phyloP scores from a whole-genome alignment of 1,284 basidiomycete species.

The Taiwanofungus camphoratus region DNA sequence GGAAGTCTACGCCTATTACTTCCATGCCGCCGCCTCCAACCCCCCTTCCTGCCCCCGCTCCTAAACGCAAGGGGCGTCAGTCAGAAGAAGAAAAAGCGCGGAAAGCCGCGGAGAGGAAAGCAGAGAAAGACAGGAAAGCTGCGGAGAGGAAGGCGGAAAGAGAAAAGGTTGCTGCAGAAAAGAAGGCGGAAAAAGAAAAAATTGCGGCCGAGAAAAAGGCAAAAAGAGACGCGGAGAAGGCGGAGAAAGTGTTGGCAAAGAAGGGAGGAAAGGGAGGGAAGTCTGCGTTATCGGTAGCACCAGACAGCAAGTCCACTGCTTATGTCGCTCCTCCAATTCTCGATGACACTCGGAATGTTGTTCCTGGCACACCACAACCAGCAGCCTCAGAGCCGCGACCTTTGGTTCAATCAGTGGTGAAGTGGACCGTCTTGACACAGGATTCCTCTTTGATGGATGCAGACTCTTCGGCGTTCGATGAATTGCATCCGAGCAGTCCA shows the following conservation, averaged over 20 bases:
- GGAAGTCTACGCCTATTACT: background rate
- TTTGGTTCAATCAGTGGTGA: slow-evolving; percentile 10
- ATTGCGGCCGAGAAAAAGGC: slow-evolving; percentile 17
- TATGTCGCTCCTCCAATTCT: slow-evolving; percentile 1
- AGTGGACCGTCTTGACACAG: slow-evolving; percentile 21
- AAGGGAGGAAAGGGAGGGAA: slow-evolving; percentile 15
- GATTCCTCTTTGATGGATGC: slow-evolving; percentile 16
- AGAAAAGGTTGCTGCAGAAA: slow-evolving; percentile 17
- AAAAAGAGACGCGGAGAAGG: slow-evolving; percentile 15
- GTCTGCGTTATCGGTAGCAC: background rate
- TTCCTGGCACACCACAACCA: background rate
- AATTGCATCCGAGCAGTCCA: slow-evolving; percentile 35
- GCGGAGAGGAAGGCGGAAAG: slow-evolving; percentile 24
- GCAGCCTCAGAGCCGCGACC: background rate
- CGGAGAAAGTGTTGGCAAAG: slow-evolving; percentile 15
- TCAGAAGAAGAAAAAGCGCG: slow-evolving; percentile 27
- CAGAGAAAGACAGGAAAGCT: slow-evolving; percentile 21
- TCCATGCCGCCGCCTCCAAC: slow-evolving; percentile 6
- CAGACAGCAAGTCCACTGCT: too few species aligned
- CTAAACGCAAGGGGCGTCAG: slow-evolving; percentile 21
- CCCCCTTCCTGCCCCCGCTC: slow-evolving; percentile 13
- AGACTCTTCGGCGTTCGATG: slow-evolving; percentile 30
- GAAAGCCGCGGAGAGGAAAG: slow-evolving; percentile 24
- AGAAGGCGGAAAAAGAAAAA: slow-evolving; percentile 16
- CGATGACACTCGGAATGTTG: background rate